phyloP scores from a whole-genome alignment of 129 eudicot genomes.

The Gnaphalium uliginosum region DNA sequence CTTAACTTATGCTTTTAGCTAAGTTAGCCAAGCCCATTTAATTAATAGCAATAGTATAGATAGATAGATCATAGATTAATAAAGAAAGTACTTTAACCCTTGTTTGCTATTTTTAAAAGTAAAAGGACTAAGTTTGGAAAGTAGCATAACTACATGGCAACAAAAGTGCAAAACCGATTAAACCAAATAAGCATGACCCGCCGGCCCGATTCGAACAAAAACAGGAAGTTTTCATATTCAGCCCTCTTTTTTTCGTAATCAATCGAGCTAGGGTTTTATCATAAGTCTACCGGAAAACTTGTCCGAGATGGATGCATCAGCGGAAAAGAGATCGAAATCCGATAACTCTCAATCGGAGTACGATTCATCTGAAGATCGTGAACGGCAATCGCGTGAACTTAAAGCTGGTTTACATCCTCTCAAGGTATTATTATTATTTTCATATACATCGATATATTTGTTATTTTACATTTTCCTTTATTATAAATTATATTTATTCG shows the following conservation, averaged over 20 bases:
- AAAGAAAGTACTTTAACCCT: not conserved
- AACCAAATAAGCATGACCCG: conserved; percentile 13
- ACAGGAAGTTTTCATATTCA: conserved; percentile 12
- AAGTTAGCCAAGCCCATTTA: no score
- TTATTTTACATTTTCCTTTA: not conserved
- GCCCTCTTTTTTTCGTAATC: not conserved
- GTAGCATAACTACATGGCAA: not conserved
- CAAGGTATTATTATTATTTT: conserved; percentile 41
- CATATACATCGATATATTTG: not conserved
- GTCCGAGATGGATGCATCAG: conserved; percentile 41
- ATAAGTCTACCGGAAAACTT: conserved; percentile 10
- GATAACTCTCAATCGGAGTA: conserved; percentile 33
- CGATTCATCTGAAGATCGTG: conserved; percentile 59
- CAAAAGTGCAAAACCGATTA: not conserved
- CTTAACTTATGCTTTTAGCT: no score
- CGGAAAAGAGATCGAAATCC: conserved; percentile 43
- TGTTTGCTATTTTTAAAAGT: not conserved
- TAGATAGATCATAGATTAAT: no score
- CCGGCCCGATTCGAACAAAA: conserved; percentile 23
- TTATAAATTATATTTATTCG: not conserved
- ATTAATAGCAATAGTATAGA: no score
- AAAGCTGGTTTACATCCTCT: conserved; percentile 92
- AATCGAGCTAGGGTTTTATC: conserved; percentile 46
- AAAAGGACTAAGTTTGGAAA: conserved; percentile 3
- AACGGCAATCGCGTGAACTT: conserved; percentile 77